Base-by-base conservation (phyloP, 768 basidiomycete genomes). In the Podaxis pistillaris region DNA sequence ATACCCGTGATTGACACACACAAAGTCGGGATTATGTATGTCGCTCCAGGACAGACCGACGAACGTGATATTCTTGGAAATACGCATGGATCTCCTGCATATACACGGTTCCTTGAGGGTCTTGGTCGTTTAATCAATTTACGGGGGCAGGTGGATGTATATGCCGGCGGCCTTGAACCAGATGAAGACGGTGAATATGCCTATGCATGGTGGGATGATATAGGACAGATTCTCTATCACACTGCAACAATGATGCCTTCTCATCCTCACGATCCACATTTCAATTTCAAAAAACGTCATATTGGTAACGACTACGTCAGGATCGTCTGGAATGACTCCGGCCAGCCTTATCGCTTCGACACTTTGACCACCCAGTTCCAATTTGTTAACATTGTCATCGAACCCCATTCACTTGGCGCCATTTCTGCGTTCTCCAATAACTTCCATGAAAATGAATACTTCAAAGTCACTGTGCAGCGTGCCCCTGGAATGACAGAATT, bases 181-280 rank as follows among this genome's bases (percentile, higher is more conserved):
- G 92, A 94, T 64, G 86, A 91, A 68, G 95, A 99, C 69, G 97
- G 97, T 13, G 91, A 95, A 74, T 97, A 96, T 70, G 93, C 96
- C 0, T 98, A 98, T 71, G 94, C 96, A 0, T 99, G 96, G 96
- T 97, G 96, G 93, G 95, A 98, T 73, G 95, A 98, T 69, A 95
- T 98, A 55, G 88, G 91, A 3, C 96, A 98, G 71, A 86, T 97
- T 64, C 82, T 98, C 58, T 99, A 92, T 72, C 97, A 98, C 74
- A 90, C 94, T 2, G 92, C 96, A 8, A 98, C 97, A 1, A 88
- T 99, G 80, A 98, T 98, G 96, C 97, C 97, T 3, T 90, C 87
- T 58, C 80, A 79, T 51, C 66, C 75, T 7, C 74, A 87, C 58
- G 93, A 94, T 72, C 85, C 86, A 1, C 81, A 85, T 54, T 87